Conservation (phyloP, 257 asterid species). For the Fraxinus quadrangulata region DNA sequence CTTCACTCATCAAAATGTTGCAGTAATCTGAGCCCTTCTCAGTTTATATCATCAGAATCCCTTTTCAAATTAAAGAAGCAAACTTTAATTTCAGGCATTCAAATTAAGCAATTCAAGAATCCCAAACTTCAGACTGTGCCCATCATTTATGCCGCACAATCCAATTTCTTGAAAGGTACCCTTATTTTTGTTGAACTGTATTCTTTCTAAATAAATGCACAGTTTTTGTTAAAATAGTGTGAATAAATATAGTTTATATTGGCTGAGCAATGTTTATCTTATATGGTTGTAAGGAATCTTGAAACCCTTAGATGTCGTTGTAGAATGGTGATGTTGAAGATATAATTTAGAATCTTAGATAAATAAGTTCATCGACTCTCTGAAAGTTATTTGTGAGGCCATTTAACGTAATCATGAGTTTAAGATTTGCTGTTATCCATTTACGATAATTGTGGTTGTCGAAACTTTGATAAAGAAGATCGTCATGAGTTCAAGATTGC, state of each 20-base stretch:
- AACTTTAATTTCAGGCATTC: constrained; percentile 29
- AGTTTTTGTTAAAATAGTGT: background rate
- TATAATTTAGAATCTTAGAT: background rate
- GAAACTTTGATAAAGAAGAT: background rate
- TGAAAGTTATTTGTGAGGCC: background rate
- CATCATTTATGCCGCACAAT: constrained; percentile 48
- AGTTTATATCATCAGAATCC: constrained; percentile 35
- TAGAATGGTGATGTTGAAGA: background rate
- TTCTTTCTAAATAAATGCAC: background rate
- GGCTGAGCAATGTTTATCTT: constrained; percentile 9
- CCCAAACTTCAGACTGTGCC: constrained; percentile 33
- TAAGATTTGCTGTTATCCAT: background rate
- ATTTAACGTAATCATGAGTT: background rate
- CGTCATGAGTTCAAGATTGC: background rate
- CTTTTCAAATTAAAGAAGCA: constrained; percentile 39
- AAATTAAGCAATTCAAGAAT: constrained; percentile 35
- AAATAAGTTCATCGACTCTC: background rate
- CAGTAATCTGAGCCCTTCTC: constrained; percentile 33
- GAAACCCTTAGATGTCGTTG: background rate
- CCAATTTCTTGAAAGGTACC: constrained; percentile 63
- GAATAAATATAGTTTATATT: background rate
- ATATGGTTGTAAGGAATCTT: constrained; percentile 9
- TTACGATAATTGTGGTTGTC: background rate
- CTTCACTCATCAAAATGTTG: constrained; percentile 18
- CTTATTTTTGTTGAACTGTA: background rate